Evolutionary conservation across 352 stramenopile species (phyloP), one percentile per base, ranked within the genome.

Genomic region (Pythium myriotylum): DNA sequence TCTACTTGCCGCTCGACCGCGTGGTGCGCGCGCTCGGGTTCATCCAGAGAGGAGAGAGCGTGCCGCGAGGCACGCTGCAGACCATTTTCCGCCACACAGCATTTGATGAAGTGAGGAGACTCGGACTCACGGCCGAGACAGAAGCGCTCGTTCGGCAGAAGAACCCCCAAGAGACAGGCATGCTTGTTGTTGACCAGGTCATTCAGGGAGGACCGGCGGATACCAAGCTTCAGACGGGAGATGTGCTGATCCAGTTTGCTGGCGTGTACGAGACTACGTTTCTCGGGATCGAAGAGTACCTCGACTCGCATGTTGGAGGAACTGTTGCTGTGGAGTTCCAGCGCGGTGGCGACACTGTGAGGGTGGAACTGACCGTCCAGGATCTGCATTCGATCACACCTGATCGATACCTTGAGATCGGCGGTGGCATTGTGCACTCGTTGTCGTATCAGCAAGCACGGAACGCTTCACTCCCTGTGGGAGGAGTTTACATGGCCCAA

Each of bases 131-230:
- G 0, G 63, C 74, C 2, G 76, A 88, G 37, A 92, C 81, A 4
- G 88, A 97, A 50, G 75, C 68, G 2, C 50, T 85, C 0, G 74
- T 97, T 17, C 83, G 91, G 4, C 66, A 84, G 40, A 61, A 74
- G 24, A 92, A 90, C 35, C 86, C 91, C 12, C 56, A 81, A 29
- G 88, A 96, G 55, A 96, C 89, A 19, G 91, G 91, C 10, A 94
- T 97, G 80, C 76, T 97, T 7, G 85, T 96, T 7, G 86, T 97
- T 8, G 81, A 95, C 47, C 86, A 96, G 61, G 87, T 96, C 5
- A 75, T 97, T 24, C 87, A 91, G 48, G 68, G 75, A 26, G 90
- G 90, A 3, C 87, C 89, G 2, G 88, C 79, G 2, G 76, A 92
- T 35, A 67, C 74, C 26, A 74, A 90, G 33, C 56, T 98, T 17